phyloP scores from a whole-genome alignment of 257 asterid genomes.

The Solanum paucissectum region DNA sequence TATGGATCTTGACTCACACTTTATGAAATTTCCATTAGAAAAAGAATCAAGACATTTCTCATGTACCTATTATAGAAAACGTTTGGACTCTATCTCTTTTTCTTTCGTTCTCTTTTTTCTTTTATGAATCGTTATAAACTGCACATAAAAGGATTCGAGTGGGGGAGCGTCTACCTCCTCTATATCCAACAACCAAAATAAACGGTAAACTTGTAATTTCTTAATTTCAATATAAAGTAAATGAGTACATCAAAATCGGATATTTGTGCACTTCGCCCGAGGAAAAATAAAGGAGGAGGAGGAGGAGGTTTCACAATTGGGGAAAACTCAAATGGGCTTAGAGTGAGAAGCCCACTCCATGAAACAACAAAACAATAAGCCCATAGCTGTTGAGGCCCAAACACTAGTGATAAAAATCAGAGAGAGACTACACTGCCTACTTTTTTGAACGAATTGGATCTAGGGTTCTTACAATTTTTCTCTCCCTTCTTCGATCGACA shows the following conservation, averaged over 20 bases:
- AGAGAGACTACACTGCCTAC: accelerated
- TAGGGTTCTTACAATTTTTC: constrained; percentile 13
- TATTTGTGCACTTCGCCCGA: background rate
- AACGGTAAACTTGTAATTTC: background rate
- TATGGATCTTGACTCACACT: background rate
- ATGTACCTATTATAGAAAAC: background rate
- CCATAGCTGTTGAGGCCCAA: background rate
- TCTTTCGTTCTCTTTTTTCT: background rate
- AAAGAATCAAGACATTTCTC: background rate
- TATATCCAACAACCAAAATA: background rate
- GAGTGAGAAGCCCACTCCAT: background rate
- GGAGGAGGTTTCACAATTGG: background rate
- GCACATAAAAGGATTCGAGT: background rate
- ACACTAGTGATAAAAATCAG: background rate
- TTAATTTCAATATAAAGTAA: too few species aligned
- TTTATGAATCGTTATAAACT: too few species aligned
- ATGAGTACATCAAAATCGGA: background rate
- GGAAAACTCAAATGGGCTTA: background rate
- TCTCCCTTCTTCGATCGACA: background rate
- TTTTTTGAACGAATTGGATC: background rate
- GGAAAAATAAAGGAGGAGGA: background rate
- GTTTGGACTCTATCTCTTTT: background rate
- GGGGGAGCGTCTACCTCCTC: background rate
- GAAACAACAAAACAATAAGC: background rate
- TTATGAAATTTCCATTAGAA: background rate